Evolutionary conservation across 768 basidiomycete species (phyloP).

Genomic region (Collybia mongolica): DNA sequence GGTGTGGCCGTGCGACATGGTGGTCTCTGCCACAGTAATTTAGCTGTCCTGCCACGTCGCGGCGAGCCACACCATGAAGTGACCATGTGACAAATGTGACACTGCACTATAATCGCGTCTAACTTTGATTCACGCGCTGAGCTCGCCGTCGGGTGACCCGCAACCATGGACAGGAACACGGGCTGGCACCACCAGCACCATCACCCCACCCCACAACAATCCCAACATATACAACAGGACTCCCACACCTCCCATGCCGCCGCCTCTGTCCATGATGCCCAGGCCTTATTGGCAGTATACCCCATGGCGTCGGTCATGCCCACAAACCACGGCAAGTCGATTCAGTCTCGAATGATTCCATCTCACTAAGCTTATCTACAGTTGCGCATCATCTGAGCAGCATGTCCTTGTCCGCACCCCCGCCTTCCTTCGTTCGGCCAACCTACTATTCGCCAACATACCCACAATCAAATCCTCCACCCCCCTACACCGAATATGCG

Average conservation of each 20-base stretch:
- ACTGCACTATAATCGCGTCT: too few relatives aligned
- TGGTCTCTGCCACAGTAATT: background rate
- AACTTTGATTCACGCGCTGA: background rate
- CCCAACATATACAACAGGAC: constrained; percentile 15
- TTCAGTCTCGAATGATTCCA: background rate
- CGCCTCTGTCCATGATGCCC: constrained; percentile 64
- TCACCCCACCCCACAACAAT: constrained; percentile 15
- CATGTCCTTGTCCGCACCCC: constrained; percentile 55
- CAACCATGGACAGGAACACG: constrained; percentile 32
- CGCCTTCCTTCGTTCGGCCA: constrained; percentile 65
- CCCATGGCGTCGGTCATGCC: constrained; percentile 77
- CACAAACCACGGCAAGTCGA: constrained; percentile 63
- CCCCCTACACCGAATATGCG: constrained; percentile 70
- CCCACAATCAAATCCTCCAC: constrained; percentile 41
- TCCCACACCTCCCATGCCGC: constrained; percentile 19
- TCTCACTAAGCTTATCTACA: constrained; percentile 23
- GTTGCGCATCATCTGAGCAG: constrained; percentile 66
- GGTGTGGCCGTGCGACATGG: constrained; percentile 64
- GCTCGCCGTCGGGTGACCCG: constrained; percentile 8
- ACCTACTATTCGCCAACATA: constrained; percentile 41
- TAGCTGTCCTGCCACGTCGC: too few relatives aligned
- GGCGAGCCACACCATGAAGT: too few relatives aligned
- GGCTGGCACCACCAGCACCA: constrained; percentile 27
- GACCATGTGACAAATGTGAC: too few relatives aligned
- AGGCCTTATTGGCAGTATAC: constrained; percentile 63